These are phyloP conservation scores for rapeseed (Brassica napus) DNA, from an alignment of 345 rosid genomes.

Conservation along the genomic window DNA sequence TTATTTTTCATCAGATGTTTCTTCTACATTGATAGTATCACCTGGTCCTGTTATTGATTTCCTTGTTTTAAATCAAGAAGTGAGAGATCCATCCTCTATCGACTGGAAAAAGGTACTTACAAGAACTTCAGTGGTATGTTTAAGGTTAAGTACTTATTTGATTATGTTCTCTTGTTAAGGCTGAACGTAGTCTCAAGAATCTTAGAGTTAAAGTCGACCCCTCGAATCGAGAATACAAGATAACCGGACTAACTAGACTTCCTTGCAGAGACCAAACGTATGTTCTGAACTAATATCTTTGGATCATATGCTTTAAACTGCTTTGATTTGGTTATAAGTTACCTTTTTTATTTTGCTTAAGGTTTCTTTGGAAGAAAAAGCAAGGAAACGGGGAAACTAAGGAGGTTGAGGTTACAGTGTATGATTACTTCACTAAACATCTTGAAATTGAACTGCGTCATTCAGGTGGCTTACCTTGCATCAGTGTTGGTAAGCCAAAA, in stretches of 20 bases:
- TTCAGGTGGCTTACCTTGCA: constrained; percentile 66
- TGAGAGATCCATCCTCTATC: neutral
- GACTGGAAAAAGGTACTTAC: constrained; percentile 31
- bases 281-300: neutral
- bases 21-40: constrained; percentile 16
- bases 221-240: constrained; percentile 61
- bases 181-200: constrained; percentile 55
- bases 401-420: constrained; percentile 57
- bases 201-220: constrained; percentile 55
- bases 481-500: constrained; percentile 85
- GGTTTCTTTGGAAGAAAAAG: constrained; percentile 55
- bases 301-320: neutral
- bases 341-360: constrained; percentile 9
- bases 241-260: constrained; percentile 60
- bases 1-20: constrained; percentile 17
- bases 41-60: constrained; percentile 34
- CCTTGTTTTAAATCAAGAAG: constrained; percentile 10
- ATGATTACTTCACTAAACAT: constrained; percentile 61
- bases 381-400: constrained; percentile 44
- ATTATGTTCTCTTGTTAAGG: constrained; percentile 39
- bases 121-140: neutral
- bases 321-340: neutral
- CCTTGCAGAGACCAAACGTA: constrained; percentile 53
- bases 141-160: neutral
- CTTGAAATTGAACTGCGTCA: constrained; percentile 51